A percentile compares a stretch with the other conserved stretches of the same genome.
Evolutionary conservation across 1,284 basidiomycete species (phyloP).

Genomic region (Blastosporella zonata): DNA sequence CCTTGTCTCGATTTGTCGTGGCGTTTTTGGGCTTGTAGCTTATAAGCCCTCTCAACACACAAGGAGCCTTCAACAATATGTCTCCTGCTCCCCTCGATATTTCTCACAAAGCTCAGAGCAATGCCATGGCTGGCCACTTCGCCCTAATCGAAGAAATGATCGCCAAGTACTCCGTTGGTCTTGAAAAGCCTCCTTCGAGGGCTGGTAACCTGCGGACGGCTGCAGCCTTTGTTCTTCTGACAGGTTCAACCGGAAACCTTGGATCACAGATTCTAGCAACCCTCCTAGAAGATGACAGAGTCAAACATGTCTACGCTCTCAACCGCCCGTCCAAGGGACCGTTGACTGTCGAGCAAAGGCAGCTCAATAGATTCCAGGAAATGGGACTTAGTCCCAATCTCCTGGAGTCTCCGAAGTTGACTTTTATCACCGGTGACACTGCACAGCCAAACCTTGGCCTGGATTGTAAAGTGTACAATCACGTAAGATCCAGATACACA

Average conservation of each 20-base stretch:
- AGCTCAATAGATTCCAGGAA: constrained; percentile 26
- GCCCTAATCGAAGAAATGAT: no score
- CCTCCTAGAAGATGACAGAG: constrained; percentile 17
- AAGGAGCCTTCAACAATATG: no score
- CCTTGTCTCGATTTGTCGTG: no score
- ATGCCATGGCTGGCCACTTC: no score
- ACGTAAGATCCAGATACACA: not conserved
- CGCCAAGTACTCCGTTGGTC: no score
- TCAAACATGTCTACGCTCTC: constrained; percentile 23
- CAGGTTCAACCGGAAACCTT: constrained; percentile 29
- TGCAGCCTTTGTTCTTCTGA: constrained; percentile 24
- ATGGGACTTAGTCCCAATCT: constrained; percentile 22
- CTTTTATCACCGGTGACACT: constrained; percentile 23
- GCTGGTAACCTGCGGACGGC: not conserved
- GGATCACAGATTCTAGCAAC: constrained; percentile 23
- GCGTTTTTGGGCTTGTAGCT: no score
- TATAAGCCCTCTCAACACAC: no score
- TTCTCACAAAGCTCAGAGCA: no score
- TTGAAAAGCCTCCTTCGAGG: no score
- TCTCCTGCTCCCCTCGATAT: no score
- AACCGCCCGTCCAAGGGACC: constrained; percentile 21
- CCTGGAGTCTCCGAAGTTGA: constrained; percentile 21
- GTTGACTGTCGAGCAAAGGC: constrained; percentile 19
- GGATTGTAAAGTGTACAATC: not conserved
- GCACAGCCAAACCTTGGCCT: not conserved